Evolutionary conservation across 129 eudicot genomes (phyloP).

Genomic region (Kitagawia praeruptora): DNA sequence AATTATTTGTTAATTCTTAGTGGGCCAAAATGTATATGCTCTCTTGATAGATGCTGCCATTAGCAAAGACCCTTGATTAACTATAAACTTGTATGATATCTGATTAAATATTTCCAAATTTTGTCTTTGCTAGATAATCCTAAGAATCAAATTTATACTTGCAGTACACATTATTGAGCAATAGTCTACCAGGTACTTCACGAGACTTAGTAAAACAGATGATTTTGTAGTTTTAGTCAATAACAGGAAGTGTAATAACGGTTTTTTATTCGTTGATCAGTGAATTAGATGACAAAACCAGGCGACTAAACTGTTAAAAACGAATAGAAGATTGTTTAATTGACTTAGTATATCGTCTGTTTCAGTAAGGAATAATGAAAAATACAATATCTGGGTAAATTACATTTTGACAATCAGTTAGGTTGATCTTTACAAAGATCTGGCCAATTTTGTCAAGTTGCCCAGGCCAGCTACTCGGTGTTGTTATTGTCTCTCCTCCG

Average conservation of each 20-base stretch:
- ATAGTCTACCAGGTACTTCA: not conserved
- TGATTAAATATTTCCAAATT: not conserved
- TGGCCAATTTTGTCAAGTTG: not conserved
- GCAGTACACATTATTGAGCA: too few species aligned
- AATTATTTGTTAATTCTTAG: not conserved
- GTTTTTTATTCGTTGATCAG: not conserved
- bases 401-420: too few species aligned
- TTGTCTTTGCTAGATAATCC: not conserved
- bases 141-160: not conserved
- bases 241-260: too few species aligned
- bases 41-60: not conserved
- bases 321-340: not conserved
- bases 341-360: not conserved
- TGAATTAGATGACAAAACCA: too few species aligned
- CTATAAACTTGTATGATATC: not conserved
- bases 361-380: too few species aligned
- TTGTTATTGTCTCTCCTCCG: not conserved
- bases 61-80: not conserved
- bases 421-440: not conserved
- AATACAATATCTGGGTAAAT: not conserved
- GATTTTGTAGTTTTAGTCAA: not conserved
- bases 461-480: not conserved
- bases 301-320: not conserved
- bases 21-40: not conserved
- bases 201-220: not conserved